phyloP scores from a whole-genome alignment of 1,139 yeast genomes.

The Candida sp. region DNA sequence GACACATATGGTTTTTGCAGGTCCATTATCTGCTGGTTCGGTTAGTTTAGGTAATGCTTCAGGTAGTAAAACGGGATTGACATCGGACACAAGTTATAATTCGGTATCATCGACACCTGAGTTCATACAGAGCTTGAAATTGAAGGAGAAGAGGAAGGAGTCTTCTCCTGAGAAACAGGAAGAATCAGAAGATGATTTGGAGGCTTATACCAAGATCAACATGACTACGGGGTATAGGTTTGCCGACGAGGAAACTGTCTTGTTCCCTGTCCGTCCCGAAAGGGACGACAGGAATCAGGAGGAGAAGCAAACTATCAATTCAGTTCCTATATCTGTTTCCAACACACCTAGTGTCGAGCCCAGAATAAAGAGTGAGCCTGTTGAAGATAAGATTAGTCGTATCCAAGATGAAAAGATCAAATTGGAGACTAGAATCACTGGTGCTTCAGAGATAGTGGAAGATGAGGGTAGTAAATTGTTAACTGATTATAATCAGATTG shows the following conservation, averaged over 20 bases:
- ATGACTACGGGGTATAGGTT: conserved; percentile 59
- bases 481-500: conserved; percentile 31
- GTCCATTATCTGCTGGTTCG: conserved; percentile 69
- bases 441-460: conserved; percentile 27
- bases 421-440: conserved; percentile 27
- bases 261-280: conserved; percentile 43
- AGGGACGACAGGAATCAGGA: conserved; percentile 18
- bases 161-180: conserved; percentile 9
- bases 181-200: conserved; percentile 32
- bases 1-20: conserved; percentile 67
- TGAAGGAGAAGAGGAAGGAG: conserved; percentile 21
- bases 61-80: conserved; percentile 23
- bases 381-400: conserved; percentile 25
- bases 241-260: conserved; percentile 42
- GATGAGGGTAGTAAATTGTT: conserved; percentile 23
- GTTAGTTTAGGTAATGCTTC: conserved; percentile 41
- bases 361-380: conserved; percentile 32
- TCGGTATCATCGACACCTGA: conserved; percentile 34
- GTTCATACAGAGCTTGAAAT: conserved; percentile 35
- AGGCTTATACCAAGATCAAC: conserved; percentile 48
- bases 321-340: conserved; percentile 8
- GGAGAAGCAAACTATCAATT: conserved; percentile 8
- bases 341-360: conserved; percentile 17
- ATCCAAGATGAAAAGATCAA: conserved; percentile 26
- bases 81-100: conserved; percentile 24